Conservation (phyloP, 2,329 filamentous ascomycete species). For the Paracorniculantispora psalliotae region DNA sequence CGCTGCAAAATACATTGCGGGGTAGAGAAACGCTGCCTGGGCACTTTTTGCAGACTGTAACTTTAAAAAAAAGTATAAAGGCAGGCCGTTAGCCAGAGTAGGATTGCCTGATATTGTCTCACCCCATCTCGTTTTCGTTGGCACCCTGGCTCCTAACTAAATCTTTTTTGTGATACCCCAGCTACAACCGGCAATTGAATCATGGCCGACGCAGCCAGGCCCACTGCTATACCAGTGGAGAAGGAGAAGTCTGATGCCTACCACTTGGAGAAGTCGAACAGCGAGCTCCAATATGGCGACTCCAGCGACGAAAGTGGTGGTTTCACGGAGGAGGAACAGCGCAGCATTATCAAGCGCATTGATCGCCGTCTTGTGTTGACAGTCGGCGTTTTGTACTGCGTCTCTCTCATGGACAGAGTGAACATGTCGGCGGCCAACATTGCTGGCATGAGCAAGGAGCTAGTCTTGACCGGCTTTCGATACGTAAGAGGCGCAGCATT, state of each 20-base stretch:
- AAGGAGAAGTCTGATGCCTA: neutral
- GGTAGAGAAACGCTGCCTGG: neutral
- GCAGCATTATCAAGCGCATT: constrained; percentile 62
- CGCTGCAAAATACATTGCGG: neutral
- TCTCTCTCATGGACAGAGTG: constrained; percentile 73
- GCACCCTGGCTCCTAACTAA: neutral
- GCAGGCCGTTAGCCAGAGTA: neutral
- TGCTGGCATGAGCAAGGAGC: constrained; percentile 54
- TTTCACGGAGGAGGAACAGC: constrained; percentile 59
- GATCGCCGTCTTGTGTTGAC: constrained; percentile 61
- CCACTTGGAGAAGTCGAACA: constrained; percentile 4
- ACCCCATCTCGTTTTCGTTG: neutral
- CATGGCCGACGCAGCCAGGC: neutral
- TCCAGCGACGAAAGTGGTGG: constrained; percentile 29
- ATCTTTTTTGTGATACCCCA: neutral
- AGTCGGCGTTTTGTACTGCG: constrained; percentile 64
- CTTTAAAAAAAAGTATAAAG: neutral
- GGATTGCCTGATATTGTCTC: neutral
- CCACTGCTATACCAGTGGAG: neutral
- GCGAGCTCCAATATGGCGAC: constrained; percentile 17
- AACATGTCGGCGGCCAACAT: constrained; percentile 71
- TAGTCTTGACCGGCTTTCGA: constrained; percentile 40
- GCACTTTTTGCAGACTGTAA: neutral
- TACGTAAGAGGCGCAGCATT: constrained; percentile 37
- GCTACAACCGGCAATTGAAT: neutral